These are phyloP conservation scores for Casuarina glauca DNA, from an alignment of 306 rosid species.

Conservation along the genomic window DNA sequence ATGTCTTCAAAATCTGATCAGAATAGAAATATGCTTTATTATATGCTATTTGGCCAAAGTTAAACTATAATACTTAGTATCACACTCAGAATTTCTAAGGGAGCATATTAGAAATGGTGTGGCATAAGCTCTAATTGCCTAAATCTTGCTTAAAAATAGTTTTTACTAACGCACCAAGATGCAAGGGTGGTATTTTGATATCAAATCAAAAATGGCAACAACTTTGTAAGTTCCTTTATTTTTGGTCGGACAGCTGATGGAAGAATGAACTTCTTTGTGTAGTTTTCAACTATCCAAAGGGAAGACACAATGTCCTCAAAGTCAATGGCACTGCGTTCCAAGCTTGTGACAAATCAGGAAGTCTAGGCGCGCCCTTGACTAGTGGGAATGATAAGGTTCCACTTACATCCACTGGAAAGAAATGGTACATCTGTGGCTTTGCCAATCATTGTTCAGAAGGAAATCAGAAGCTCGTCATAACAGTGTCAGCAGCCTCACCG, in stretches of 20 bases:
- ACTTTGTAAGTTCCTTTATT: background rate
- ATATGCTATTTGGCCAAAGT: no score
- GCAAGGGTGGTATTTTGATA: no score
- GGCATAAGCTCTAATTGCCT: no score
- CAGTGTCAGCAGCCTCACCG: no score
- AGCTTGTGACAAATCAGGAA: constrained; percentile 23
- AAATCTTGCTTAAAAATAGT: no score
- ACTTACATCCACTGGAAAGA: constrained; percentile 38
- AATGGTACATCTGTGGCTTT: constrained; percentile 54
- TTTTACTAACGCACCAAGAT: no score
- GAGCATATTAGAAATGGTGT: no score
- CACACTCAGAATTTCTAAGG: no score
- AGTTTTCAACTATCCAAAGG: constrained; percentile 42
- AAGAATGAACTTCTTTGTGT: constrained; percentile 10
- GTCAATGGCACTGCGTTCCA: constrained; percentile 44
- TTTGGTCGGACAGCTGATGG: background rate
- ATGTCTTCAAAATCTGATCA: no score
- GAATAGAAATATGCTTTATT: no score
- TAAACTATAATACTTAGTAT: no score
- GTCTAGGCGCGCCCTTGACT: constrained; percentile 8
- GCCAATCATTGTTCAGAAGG: constrained; percentile 33
- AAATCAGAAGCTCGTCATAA: constrained; percentile 33
- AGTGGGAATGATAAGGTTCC: constrained; percentile 37
- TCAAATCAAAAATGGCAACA: background rate
- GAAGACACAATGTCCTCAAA: constrained; percentile 37